Conservation (phyloP, 495 filamentous ascomycete genomes). For the Chaetomium cochliodes region DNA sequence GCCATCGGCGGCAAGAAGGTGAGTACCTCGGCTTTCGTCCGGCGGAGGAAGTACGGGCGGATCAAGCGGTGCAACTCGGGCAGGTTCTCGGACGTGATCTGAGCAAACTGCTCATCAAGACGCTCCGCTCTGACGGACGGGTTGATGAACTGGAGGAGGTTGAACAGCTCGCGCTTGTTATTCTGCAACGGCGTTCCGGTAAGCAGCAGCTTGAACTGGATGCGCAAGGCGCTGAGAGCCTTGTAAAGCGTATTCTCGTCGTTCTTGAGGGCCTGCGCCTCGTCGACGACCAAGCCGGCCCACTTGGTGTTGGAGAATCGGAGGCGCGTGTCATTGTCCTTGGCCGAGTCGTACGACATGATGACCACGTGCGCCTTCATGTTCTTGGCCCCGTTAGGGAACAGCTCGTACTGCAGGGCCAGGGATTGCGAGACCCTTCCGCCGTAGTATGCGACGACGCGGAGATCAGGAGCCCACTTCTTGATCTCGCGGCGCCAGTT, state of each 20-base stretch:
- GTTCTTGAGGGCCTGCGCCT: conserved; percentile 95
- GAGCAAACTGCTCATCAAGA: conserved; percentile 71
- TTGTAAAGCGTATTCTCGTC: conserved; percentile 79
- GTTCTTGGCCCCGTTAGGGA: conserved; percentile 52
- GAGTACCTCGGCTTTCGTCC: conserved; percentile 87
- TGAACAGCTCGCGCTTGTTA: conserved; percentile 91
- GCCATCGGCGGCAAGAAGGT: conserved; percentile 88
- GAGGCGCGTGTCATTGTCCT: conserved; percentile 60
- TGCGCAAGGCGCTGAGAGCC: conserved; percentile 66
- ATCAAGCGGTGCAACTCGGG: conserved; percentile 78
- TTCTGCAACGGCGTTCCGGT: conserved; percentile 95
- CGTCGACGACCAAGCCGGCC: conserved; percentile 89
- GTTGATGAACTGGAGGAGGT: conserved; percentile 90
- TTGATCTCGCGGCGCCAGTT: conserved; percentile 98
- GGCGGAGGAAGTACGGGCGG: conserved; percentile 65
- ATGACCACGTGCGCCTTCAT: conserved; percentile 89
- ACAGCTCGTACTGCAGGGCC: conserved; percentile 78
- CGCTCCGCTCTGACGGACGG: conserved; percentile 60
- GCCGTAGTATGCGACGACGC: conserved; percentile 90
- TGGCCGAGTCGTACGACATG: conserved; percentile 87
- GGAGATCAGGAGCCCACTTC: conserved; percentile 80
- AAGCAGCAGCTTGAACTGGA: conserved; percentile 77
- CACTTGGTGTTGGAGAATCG: conserved; percentile 70
- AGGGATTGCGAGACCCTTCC: conserved; percentile 65
- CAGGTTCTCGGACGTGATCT: conserved; percentile 77